Conservation (phyloP, 2,329 filamentous ascomycete genomes). For the Penicillium sp. region DNA sequence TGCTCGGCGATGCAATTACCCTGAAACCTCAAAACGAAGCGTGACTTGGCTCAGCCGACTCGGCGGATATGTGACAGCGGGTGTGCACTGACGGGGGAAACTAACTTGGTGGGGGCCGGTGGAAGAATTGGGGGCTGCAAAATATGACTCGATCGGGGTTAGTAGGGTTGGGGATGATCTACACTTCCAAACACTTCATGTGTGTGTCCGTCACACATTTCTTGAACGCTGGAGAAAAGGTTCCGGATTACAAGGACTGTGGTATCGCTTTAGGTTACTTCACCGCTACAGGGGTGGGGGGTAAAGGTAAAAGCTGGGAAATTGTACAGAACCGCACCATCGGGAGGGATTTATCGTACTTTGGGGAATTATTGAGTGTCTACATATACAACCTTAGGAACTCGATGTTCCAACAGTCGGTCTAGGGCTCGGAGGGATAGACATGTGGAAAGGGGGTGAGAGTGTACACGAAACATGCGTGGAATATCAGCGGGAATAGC, state of each 20-base stretch:
- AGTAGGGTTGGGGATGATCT: background rate
- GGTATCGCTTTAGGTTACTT: background rate
- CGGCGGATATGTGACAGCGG: constrained; percentile 21
- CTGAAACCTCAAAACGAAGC: constrained; percentile 21
- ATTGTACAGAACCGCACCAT: background rate
- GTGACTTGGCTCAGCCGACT: constrained; percentile 3
- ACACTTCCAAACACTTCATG: constrained; percentile 5
- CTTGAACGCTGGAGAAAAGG: background rate
- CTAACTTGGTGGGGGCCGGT: constrained; percentile 8
- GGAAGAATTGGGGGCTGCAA: background rate
- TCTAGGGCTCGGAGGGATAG: background rate
- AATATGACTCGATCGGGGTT: background rate
- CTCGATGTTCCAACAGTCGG: background rate
- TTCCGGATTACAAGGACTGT: background rate
- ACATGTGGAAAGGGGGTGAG: background rate
- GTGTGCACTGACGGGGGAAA: constrained; percentile 12
- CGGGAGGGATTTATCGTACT: background rate
- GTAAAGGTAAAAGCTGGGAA: background rate
- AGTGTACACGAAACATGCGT: background rate
- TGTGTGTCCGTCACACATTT: constrained; percentile 2
- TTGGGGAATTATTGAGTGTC: background rate
- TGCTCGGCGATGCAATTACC: constrained; percentile 23
- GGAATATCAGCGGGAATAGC: background rate
- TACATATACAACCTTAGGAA: background rate
- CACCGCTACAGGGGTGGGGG: constrained; percentile 15